Evolutionary conservation across 257 asterid species (phyloP), one percentile per base, ranked within the genome.

Genomic region (Solanum tarapatanum): DNA sequence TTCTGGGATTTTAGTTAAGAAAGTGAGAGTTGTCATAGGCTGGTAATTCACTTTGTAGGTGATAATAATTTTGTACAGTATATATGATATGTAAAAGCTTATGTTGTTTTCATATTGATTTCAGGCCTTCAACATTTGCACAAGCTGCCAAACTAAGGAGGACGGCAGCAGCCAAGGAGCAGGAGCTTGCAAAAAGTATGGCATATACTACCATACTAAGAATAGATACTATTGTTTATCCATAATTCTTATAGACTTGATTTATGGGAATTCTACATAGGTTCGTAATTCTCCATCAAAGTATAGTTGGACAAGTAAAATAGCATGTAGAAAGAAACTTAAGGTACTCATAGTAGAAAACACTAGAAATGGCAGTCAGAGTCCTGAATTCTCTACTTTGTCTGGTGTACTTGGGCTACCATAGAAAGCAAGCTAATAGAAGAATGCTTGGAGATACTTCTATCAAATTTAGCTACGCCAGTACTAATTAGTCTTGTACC

Each of bases 111-210:
- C 70, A 55, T 88, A 84, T 82, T 89, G 79, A 77, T 91, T 90
- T 89, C 92, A 97, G 99, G 92, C 99, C 99, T 92, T 94, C 98
- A 43, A 97, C 99, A 55, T 97, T 97, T 93, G 99, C 99, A 48
- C 99, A 97, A 92, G 98, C 99, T 91, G 97, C 99, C 68, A 97
- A 97, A 87, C 89, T 95, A 23, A 97, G 91, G 89, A 94, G 99
- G 93, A 92, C 82, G 91, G 98, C 98, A 28, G 95, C 98, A 66
- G 95, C 98, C 17, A 97, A 97, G 92, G 98, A 94, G 90, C 96
- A 93, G 90, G 98, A 97, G 88, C 98, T 97, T 87, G 90, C 94
- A 83, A 97, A 94, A 91, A 73, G 98, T 97, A 93, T 60, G 55
- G 11, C 41, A 45, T 80, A 45, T 17, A 80, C 17, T 45, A 80